Base-by-base conservation (phyloP, 1,284 basidiomycete genomes). In the Mycena citricolor region DNA sequence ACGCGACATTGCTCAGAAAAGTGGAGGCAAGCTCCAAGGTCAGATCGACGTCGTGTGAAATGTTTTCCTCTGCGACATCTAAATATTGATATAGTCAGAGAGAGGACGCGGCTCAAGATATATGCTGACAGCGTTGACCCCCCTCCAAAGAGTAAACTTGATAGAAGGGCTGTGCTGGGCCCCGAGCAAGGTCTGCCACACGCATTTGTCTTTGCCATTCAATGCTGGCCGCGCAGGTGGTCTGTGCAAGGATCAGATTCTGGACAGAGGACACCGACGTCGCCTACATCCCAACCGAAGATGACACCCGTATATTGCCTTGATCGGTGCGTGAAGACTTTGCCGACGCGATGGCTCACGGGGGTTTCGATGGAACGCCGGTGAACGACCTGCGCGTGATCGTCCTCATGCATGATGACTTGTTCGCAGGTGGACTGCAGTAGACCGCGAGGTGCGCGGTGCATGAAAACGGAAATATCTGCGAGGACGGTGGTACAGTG, bases 151-250 rank as follows among this genome's bases (percentile, higher is more conserved):
- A 59, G 28, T 71, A 53, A 37, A 70, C 57, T 17, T 67, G 58
- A 52, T 81, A 81, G 51, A 80, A 81, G 2, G 79, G 76, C 47
- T 81, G 79, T 25, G 69, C 47, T 21, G 68, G 60, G 5, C 76
- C 74, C 8, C 64, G 57, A 22, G 58, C 39, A 17, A 79, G 63
- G 5, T 49, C 47, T 42, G 70, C 64, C 1, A 79, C 65, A 16
- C 60, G 55, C 71, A 76, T 77, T 22, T 64, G 57, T 1, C 32
- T 40, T n/a, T 73, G 73, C 74, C 77, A 78, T 17, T 58, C 61
- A 34, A 72, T 68, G 3, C 62, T 57, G 4, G 70, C 68, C 48
- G 55, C 60, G 51, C 77, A 81, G 2, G 51, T 61, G 5, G 64
- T 55, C 77, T 79, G 37, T 3, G 44, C n/a, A n/a, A n/a, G n/a